Percentiles rank a stretch among this genome's conserved stretches.
phyloP scores from a whole-genome alignment of 192 early-diverging fungal species.

The Rhizophagus prolifer region DNA sequence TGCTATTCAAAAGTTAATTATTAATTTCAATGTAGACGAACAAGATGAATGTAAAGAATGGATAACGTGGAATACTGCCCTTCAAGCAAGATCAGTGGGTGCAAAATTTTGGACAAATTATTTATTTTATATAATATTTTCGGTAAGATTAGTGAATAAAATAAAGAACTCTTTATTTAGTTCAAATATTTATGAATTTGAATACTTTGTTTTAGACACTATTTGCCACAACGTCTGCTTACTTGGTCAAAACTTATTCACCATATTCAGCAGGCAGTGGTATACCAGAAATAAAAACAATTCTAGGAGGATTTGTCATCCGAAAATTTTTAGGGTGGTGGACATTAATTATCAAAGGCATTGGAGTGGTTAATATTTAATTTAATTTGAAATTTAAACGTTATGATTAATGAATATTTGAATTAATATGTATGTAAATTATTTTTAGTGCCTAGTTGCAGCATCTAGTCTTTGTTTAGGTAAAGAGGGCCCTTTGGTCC shows the following conservation, averaged over 20 bases:
- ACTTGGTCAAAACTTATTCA: conserved; percentile 60
- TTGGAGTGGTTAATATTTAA: conserved; percentile 70
- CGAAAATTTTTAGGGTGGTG: conserved; percentile 86
- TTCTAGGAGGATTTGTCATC: conserved; percentile 92
- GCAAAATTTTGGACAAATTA: conserved; percentile 41
- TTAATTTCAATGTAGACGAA: conserved; percentile 27
- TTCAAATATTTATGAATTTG: not conserved
- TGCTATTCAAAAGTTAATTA: not conserved
- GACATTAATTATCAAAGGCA: conserved; percentile 86
- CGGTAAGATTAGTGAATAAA: conserved; percentile 14
- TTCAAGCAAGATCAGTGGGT: conserved; percentile 13
- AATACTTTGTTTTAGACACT: conserved; percentile 11
- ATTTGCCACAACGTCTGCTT: conserved; percentile 41
- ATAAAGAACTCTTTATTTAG: not conserved
- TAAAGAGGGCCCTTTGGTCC: conserved; percentile 94
- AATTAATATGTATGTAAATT: not conserved
- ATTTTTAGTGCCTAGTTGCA: conserved; percentile 65
- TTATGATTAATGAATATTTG: not conserved
- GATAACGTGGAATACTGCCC: conserved; percentile 41
- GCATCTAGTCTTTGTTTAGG: conserved; percentile 86
- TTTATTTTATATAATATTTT: conserved; percentile 48
- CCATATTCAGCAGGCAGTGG: conserved; percentile 93
- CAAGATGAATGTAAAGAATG: conserved; percentile 36
- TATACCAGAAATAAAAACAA: conserved; percentile 94
- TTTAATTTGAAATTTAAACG: not conserved